Evolutionary conservation across 2,329 filamentous ascomycete species (phyloP), one percentile per base, ranked within the genome.

Genomic region (Tolypocladium guangdongense): DNA sequence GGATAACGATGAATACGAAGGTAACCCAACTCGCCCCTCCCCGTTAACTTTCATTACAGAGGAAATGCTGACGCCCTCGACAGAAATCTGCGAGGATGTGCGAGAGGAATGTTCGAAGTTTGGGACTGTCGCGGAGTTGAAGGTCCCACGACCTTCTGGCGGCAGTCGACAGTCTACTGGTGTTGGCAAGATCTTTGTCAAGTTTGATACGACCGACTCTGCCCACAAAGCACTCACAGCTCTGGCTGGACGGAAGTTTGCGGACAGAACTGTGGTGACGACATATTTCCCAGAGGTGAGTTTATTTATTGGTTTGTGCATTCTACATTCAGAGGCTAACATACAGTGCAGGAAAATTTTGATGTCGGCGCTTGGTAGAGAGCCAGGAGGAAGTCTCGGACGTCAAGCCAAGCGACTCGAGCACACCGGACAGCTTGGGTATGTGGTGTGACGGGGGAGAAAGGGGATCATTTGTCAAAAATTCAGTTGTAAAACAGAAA

Each of bases 171-270:
- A 93, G 66, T 88, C 86, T 24, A 82, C 89, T 33, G 93, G 93
- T 48, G 90, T 99, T 24, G 93, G 93, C 67, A 99, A 97, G 78
- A 97, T 99, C 61, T 99, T 86, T 67, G 86, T 99, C 74, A 97
- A 96, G 69, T 99, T 90, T 65, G 88, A 93, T 59, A 81, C 77
- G 3, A 74, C 81, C 2, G 89, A 90, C 50, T 83, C 85, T 10
- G 88, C 92, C 22, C 86, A 87, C 57, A 91, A 88, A 64, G 95
- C 93, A 8, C 76, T 99, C 54, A 84, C 86, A 63, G 86, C 90
- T n/a, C 76, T 99, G 62, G 93, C 95, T 33, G 93, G 93, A 48
- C 82, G 95, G 59, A 96, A 97, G 68, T 99, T 99, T 68, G 88
- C 91, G 0, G 90, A 97, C 72, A 83, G 95, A 62, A 99, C 93